Conservation (phyloP, 2,329 filamentous ascomycete species). For the Aspergillus nomiae region DNA sequence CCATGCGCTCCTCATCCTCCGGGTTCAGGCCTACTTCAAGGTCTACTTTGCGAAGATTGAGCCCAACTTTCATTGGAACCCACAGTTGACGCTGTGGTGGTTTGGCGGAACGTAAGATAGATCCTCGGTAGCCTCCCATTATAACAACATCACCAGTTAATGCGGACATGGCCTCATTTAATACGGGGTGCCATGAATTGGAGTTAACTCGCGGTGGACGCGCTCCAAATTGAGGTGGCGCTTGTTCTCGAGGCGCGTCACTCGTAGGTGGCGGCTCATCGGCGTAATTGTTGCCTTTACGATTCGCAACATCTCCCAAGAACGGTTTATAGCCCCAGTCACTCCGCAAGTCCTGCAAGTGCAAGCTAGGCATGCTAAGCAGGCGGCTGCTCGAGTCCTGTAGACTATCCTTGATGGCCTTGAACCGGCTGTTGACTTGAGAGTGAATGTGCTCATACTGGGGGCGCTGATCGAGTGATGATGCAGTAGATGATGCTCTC, state of each 20-base stretch:
- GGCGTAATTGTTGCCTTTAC: constrained; percentile 15
- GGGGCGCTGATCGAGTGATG: constrained; percentile 81
- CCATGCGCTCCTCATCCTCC: constrained; percentile 81
- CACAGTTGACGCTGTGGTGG: constrained; percentile 84
- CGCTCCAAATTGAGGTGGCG: constrained; percentile 12
- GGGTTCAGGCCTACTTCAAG: constrained; percentile 80
- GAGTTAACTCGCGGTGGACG: constrained; percentile 26
- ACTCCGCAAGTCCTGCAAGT: constrained; percentile 40
- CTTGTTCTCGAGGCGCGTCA: constrained; percentile 11
- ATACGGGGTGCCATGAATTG: constrained; percentile 46
- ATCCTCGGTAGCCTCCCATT: constrained; percentile 87
- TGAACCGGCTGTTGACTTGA: constrained; percentile 84
- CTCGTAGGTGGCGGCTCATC: constrained; percentile 7
- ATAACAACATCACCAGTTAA: constrained; percentile 84
- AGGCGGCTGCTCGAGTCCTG: constrained; percentile 78
- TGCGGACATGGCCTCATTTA: constrained; percentile 64
- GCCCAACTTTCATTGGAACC: constrained; percentile 89
- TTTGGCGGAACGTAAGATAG: constrained; percentile 80
- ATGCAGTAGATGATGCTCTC: constrained; percentile 73
- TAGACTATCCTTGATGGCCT: constrained; percentile 85
- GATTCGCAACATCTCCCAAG: constrained; percentile 29
- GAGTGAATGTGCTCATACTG: constrained; percentile 78
- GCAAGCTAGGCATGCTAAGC: constrained; percentile 49
- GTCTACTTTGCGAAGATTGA: constrained; percentile 90
- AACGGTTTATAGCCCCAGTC: constrained; percentile 40